These are phyloP conservation scores for Starmerella khaoyaiensis DNA, from an alignment of 805 yeast species.

Conservation along the genomic window DNA sequence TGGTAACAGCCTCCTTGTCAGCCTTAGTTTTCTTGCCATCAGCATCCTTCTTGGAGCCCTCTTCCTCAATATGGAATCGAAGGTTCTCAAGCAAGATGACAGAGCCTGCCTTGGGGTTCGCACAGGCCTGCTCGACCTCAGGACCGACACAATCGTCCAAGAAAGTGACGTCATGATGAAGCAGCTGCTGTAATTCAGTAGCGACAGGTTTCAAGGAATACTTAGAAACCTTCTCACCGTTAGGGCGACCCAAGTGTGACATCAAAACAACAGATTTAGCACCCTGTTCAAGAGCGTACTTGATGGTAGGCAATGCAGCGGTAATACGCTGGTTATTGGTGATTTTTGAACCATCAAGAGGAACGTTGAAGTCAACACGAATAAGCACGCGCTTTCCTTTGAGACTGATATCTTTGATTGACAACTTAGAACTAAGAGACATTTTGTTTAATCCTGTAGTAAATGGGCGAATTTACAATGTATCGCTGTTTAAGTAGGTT, in stretches of 20 bases:
- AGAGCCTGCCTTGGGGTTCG: slow-evolving; percentile 61
- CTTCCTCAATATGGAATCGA: slow-evolving; percentile 89
- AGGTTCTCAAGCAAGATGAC: slow-evolving; percentile 90
- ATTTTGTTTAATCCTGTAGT: too few relatives aligned
- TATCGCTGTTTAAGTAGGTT: neutral
- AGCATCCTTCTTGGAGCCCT: slow-evolving; percentile 82
- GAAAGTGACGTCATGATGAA: slow-evolving; percentile 65
- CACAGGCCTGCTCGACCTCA: slow-evolving; percentile 71
- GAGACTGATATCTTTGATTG: slow-evolving; percentile 81
- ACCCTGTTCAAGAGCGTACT: slow-evolving; percentile 79
- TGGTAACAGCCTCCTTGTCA: slow-evolving; percentile 64
- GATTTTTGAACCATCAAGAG: slow-evolving; percentile 83
- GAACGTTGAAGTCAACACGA: slow-evolving; percentile 59
- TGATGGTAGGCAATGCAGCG: slow-evolving; percentile 97
- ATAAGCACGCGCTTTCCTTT: slow-evolving; percentile 91
- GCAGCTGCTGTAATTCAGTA: slow-evolving; percentile 67
- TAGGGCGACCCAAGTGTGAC: slow-evolving; percentile 98
- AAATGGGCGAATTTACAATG: too few relatives aligned
- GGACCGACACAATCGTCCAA: slow-evolving; percentile 85
- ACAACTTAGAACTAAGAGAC: slow-evolving; percentile 89
- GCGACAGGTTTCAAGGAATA: slow-evolving; percentile 91
- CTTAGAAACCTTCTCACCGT: slow-evolving; percentile 77
- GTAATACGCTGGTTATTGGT: slow-evolving; percentile 99
- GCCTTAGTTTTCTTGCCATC: slow-evolving; percentile 89
- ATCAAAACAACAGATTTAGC: slow-evolving; percentile 89